Evolutionary conservation across 345 rosid species (phyloP), one percentile per base, ranked within the genome.

Genomic region (Camelina hispida): DNA sequence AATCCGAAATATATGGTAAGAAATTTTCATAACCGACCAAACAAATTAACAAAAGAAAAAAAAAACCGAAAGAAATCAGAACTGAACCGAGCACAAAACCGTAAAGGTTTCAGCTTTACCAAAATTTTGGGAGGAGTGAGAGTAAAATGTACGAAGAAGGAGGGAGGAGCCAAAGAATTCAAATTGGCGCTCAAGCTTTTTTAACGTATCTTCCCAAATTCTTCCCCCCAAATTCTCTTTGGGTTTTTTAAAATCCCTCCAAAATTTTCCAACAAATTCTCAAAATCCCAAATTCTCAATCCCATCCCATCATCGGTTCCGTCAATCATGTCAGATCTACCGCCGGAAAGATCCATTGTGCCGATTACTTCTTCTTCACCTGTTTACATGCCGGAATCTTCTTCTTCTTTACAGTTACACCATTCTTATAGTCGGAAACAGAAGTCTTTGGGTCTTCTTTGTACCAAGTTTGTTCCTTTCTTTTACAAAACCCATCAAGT

Each of bases 371-470:
- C 78, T 14, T 53, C 79, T 59, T 74, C 78, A 1, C 63, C 84
- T 7, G 55, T 80, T 6, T 53, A 72, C 4, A 18, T 67, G 25
- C 87, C 87, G 10, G 91, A 85, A n/a, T 67, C 87, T n/a, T 72
- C 87, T 40, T 76, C 85, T 20, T 79, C 85, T 7, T 50, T 84
- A 8, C 98, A 85, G 76, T 50, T 84, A 8, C 98, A 85, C 78
- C 84, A 83, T 43, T 47, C 81, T 6, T 93, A 93, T 46, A 89
- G 93, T 73, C 82, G 97, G 22, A 93, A 93, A 69, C 89, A 91
- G 83, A 93, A 93, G 71, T 93, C 98, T 32, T 91, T 93, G 9
- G 96, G 97, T 20, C 97, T 93, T 44, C 83, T 93, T 7, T 93
- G 97, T 76, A 84, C 98, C 56, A 93, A 91, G 98, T 91, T 78